Base-by-base conservation (phyloP, 177 flowering plant species). In the Vitis hybrid region DNA sequence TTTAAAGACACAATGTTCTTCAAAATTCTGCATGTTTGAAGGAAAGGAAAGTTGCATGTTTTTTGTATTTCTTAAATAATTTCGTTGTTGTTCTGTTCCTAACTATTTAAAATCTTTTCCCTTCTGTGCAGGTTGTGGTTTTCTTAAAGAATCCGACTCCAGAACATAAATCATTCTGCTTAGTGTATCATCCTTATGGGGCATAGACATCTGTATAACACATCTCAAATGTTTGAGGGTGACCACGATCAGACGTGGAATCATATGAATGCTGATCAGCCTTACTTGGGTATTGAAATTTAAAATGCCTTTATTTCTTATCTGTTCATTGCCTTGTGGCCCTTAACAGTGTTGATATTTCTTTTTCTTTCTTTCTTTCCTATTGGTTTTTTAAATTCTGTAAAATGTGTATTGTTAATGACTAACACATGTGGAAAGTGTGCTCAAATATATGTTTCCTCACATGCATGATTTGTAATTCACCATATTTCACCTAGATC, bases 211-310 rank as follows among this genome's bases (percentile, higher is more conserved):
- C 64, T 72, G 24, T 72, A 56, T 18, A 63, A 50, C 68, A 59
- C 79, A 72, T 66, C 81, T 18, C 81, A 72, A 56, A 66, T 78
- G 66, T 75, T 75, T 78, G 83, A 75, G 21, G 52, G 52, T 67
- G 81, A 76, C 13, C 75, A 69, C 60, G 79, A 81, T 60, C 80
- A 80, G 64, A 67, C 65, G 24, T 75, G 79, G 79, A 81, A 65
- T 63, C 75, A 66, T 56, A 64, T 78, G 72, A 74, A 75, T 64
- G 14, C 75, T 10, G 79, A 75, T 27, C 79, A 75, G 56, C 70
- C 75, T 27, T 77, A 55, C 62, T 3, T 64, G 52, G 83, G 83
- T 78, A 78, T 27, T 48, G 51, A 7, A 19, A 30, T 60, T 27
- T 35, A 13, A 7, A 1, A 40, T n/a, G n/a, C n/a, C 57, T 72